A percentile compares a stretch with the other conserved stretches of the same genome.
These are phyloP conservation scores for Staphylotrichum tortipilum DNA, from an alignment of 495 filamentous ascomycete species.

Conservation along the genomic window DNA sequence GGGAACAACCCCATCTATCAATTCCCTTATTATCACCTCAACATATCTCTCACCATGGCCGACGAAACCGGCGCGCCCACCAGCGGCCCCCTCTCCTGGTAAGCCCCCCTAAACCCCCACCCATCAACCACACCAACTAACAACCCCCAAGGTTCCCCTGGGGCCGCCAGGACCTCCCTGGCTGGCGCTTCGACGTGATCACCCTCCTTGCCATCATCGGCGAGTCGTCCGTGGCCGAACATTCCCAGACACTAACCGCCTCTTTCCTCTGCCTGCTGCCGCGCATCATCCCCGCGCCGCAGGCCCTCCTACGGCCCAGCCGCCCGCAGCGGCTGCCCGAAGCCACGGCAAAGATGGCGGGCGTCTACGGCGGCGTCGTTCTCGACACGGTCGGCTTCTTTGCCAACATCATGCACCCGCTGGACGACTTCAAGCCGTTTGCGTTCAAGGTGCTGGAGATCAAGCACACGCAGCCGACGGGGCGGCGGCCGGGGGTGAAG, in stretches of 20 bases:
- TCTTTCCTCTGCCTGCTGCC: slow-evolving; percentile 49
- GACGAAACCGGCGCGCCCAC: neutral
- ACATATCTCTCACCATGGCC: neutral
- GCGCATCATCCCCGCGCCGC: slow-evolving; percentile 59
- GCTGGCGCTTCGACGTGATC: slow-evolving; percentile 54
- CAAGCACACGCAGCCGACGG: slow-evolving; percentile 14
- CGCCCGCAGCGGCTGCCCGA: slow-evolving; percentile 50
- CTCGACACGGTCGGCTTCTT: slow-evolving; percentile 52
- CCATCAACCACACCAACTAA: neutral
- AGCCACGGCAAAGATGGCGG: slow-evolving; percentile 44
- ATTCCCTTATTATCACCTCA: too few species aligned
- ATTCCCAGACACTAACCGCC: slow-evolving; percentile 49
- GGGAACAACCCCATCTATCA: too few species aligned
- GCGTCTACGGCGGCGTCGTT: slow-evolving; percentile 48
- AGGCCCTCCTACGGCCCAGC: slow-evolving; percentile 49
- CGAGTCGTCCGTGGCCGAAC: slow-evolving; percentile 48
- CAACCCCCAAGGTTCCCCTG: slow-evolving; percentile 21
- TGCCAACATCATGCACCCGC: slow-evolving; percentile 50
- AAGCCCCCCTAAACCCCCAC: neutral
- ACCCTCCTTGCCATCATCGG: slow-evolving; percentile 56
- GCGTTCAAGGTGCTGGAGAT: slow-evolving; percentile 42
- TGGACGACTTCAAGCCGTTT: slow-evolving; percentile 40
- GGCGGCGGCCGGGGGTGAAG: too few species aligned
- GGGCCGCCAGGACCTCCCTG: slow-evolving; percentile 25
- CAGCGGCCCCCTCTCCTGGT: slow-evolving; percentile 22